Evolutionary conservation across 176 grass and related monocot species (phyloP).

Genomic region (Stipa capillata): DNA sequence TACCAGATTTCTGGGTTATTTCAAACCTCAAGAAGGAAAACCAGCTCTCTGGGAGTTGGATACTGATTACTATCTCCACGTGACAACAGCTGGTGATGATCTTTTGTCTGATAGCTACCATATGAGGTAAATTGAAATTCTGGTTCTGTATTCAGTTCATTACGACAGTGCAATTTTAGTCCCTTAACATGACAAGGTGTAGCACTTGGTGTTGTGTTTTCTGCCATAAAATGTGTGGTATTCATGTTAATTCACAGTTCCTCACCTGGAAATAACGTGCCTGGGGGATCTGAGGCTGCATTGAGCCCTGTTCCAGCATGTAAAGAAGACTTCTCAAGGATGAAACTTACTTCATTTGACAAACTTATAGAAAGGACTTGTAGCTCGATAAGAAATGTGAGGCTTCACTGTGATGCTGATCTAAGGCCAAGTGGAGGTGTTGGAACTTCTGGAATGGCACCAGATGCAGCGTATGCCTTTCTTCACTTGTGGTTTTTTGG

Average conservation of each 20-base stretch:
- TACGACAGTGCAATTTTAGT: background rate
- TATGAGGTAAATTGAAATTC: constrained; percentile 38
- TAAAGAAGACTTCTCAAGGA: constrained; percentile 73
- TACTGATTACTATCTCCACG: constrained; percentile 98
- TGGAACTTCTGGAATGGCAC: constrained; percentile 75
- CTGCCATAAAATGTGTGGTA: background rate
- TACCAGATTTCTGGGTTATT: constrained; percentile 93
- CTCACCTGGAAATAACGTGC: constrained; percentile 16
- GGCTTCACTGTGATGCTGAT: constrained; percentile 60
- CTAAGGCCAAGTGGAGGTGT: constrained; percentile 36
- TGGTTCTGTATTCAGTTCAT: constrained; percentile 2
- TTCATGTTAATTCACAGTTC: constrained; percentile 34
- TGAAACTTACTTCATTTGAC: constrained; percentile 85
- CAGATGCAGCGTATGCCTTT: constrained; percentile 82
- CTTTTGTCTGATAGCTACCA: constrained; percentile 36
- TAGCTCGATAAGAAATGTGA: constrained; percentile 68
- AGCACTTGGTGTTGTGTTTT: background rate
- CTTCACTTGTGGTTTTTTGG: background rate
- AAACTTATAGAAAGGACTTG: constrained; percentile 76
- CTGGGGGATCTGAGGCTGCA: constrained; percentile 21
- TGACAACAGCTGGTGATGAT: constrained; percentile 63
- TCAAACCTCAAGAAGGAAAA: constrained; percentile 92
- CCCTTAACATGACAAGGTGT: background rate
- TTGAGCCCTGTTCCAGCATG: constrained; percentile 62
- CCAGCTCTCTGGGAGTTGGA: constrained; percentile 97